Evolutionary conservation across 768 basidiomycete genomes (phyloP), one percentile per base, ranked within the genome.

Genomic region (Asterophora parasitica): DNA sequence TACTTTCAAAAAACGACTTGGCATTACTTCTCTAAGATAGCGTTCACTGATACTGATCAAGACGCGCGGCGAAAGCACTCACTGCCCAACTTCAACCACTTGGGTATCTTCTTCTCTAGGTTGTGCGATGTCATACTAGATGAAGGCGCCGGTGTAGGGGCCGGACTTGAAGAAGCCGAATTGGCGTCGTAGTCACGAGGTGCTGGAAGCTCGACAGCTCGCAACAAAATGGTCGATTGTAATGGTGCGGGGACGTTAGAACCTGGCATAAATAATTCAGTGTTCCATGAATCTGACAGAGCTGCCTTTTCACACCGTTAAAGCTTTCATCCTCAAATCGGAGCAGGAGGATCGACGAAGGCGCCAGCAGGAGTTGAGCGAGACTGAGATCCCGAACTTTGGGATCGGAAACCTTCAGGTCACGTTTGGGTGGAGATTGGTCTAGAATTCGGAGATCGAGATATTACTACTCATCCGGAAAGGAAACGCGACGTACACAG

Each of bases 11-110:
- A 12, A 23, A 41, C 38, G 32, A 44, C 17, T 44, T 35, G 10
- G 17, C 19, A 37, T 30, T 48, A 54, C 27, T 58, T 58, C 50
- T 58, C 57, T 58, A 38, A 9, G 7, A 40, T 16, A 26, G 45
- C 8, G 13, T 26, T 37, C 6, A 10, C 17, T n/a, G 27, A 17
- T 38, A 19, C n/a, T 17, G 36, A 26, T 36, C 13, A n/a, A 52
- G 44, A 33, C 10, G 11, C 3, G 7, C 16, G n/a, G n/a, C 16
- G 17, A 12, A 17, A 9, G 15, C 27, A 62, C 81, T 59, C 54
- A 84, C 83, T 83, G 41, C 80, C 82, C 38, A 84, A 58, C 63
- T 88, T 90, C 20, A 92, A 57, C 89, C 87, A 91, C 59, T 88
- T 88, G 10, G 88, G 85, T 49, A 84, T 66, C 67, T 87, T 88